Conservation (phyloP, 1,284 basidiomycete genomes). For the Fomitopsis schrenkii region DNA sequence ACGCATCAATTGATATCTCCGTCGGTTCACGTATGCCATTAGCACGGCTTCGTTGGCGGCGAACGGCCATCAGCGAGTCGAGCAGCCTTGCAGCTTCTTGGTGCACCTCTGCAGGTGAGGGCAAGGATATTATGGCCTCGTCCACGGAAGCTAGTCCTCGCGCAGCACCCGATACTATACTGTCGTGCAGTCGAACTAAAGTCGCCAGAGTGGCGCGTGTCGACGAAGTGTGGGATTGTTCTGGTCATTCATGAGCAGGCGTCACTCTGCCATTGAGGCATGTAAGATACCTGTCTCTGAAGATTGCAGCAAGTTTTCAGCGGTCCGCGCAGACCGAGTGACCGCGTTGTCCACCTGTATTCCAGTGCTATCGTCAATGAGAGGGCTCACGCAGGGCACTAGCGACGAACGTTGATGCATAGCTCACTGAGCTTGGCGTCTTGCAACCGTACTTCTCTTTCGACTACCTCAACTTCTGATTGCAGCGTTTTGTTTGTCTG, state of each 20-base stretch:
- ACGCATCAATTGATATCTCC: constrained; percentile 7
- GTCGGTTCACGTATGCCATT: background rate
- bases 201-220: background rate
- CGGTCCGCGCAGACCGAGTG: background rate
- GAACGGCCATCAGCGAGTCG: background rate
- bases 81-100: constrained; percentile 6
- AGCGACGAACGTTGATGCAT: constrained; percentile 10
- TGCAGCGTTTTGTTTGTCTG: constrained; percentile 10
- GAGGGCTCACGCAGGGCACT: background rate
- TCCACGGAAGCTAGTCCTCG: background rate
- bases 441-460: constrained; percentile 4
- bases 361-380: background rate
- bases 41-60: background rate
- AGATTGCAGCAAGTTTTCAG: background rate
- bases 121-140: background rate
- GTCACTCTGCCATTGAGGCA: background rate
- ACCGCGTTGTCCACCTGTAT: background rate
- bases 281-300: background rate
- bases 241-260: background rate
- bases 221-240: background rate
- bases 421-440: constrained; percentile 15
- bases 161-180: background rate
- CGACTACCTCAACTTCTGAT: constrained; percentile 6
- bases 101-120: constrained; percentile 1
- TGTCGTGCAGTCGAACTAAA: background rate